Percentiles rank a stretch among this genome's conserved stretches.
These are phyloP conservation scores for Pseudogymnoascus sp. DNA, from an alignment of 2,329 filamentous ascomycete genomes.

Conservation along the genomic window DNA sequence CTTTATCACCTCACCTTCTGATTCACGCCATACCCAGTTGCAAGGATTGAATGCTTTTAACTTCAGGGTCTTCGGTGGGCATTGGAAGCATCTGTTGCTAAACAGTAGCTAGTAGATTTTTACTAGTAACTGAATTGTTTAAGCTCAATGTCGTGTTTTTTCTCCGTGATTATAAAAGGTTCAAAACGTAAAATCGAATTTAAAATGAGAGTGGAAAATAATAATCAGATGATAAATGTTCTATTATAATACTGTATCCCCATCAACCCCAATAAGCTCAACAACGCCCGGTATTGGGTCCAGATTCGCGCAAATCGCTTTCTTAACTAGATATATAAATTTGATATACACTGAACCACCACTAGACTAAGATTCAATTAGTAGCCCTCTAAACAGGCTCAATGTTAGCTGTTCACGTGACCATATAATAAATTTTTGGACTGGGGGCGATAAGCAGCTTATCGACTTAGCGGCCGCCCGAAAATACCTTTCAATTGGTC, in stretches of 20 bases:
- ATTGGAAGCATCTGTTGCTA: neutral
- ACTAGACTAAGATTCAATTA: neutral
- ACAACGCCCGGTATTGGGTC: neutral
- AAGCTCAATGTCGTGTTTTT: neutral
- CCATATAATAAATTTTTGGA: neutral
- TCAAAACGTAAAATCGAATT: too few relatives aligned
- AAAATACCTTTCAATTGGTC: constrained; percentile 10
- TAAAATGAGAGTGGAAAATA: neutral
- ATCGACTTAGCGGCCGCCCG: constrained; percentile 8
- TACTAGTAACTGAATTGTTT: neutral
- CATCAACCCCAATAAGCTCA: too few relatives aligned
- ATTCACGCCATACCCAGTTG: neutral
- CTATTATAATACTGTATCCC: neutral
- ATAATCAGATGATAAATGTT: neutral
- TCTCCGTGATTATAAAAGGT: neutral
- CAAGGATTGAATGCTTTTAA: neutral
- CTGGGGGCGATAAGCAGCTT: neutral
- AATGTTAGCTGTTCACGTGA: neutral
- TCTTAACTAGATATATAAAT: neutral
- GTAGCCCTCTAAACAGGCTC: neutral
- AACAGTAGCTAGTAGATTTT: neutral
- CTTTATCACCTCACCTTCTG: neutral
- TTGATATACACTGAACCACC: neutral
- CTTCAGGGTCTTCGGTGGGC: neutral
- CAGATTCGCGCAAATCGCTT: too few relatives aligned